These are phyloP conservation scores for Saccharum hybrid DNA, from an alignment of 202 grass and related monocot genomes.

Conservation along the genomic window DNA sequence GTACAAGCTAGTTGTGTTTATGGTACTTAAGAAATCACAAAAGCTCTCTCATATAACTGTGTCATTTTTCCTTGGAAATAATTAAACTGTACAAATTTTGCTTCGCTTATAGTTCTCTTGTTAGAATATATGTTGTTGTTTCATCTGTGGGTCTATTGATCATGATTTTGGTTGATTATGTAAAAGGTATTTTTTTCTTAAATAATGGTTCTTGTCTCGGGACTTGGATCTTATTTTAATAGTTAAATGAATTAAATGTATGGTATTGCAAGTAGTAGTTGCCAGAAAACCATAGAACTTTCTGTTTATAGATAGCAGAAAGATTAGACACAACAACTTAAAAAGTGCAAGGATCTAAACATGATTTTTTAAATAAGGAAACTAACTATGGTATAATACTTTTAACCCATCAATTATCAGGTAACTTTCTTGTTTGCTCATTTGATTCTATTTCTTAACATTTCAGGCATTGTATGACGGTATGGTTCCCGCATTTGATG, in stretches of 20 bases:
- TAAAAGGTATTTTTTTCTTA: background rate
- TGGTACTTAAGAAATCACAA: background rate
- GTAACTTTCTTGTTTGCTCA: conserved; percentile 13
- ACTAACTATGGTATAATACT: background rate
- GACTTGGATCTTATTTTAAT: background rate
- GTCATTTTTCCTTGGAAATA: background rate
- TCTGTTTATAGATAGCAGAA: background rate
- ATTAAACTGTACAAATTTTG: background rate
- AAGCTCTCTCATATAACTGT: background rate
- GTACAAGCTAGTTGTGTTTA: background rate
- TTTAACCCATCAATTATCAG: background rate
- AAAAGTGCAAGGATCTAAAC: background rate
- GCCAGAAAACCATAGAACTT: background rate
- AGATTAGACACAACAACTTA: background rate
- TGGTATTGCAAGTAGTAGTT: conserved; percentile 20
- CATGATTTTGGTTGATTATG: conserved; percentile 4
- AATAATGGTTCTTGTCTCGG: no score
- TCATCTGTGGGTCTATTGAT: background rate
- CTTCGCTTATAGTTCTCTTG: background rate
- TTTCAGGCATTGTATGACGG: conserved; percentile 83
- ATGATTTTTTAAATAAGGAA: conserved; percentile 23
- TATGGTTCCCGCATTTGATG: conserved; percentile 79
- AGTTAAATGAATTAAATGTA: background rate
- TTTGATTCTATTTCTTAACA: conserved; percentile 20
- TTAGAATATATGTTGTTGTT: background rate